Evolutionary conservation across 2,329 filamentous ascomycete species (phyloP).

Genomic region (Penicillium olsonii): DNA sequence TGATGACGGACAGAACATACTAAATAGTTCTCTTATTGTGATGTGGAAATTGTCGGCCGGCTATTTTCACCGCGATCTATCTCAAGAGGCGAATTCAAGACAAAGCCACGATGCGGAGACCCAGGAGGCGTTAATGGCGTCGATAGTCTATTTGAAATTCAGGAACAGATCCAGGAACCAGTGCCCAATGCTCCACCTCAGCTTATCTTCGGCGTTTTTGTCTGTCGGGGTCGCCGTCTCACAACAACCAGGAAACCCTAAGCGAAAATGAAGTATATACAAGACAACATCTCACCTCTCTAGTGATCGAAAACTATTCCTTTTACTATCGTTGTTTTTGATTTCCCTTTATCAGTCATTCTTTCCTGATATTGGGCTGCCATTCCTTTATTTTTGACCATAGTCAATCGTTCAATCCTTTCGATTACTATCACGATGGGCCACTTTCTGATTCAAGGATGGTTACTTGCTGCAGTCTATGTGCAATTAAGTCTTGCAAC

Average conservation of each 20-base stretch:
- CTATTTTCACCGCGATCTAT: neutral
- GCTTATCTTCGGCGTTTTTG: neutral
- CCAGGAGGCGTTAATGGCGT: neutral
- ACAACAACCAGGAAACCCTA: neutral
- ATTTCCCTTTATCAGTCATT: neutral
- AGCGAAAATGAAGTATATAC: conserved; percentile 4
- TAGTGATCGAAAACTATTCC: neutral
- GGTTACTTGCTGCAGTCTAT: conserved; percentile 3
- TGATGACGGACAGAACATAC: neutral
- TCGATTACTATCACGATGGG: conserved; percentile 1
- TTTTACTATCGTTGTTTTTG: neutral
- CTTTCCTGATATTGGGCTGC: neutral
- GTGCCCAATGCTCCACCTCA: neutral
- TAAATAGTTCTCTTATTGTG: conserved; percentile 2
- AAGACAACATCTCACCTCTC: neutral
- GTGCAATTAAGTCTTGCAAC: neutral
- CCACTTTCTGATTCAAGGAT: conserved; percentile 4
- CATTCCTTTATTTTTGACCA: conserved; percentile 1
- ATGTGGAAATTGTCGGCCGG: neutral
- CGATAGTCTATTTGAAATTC: neutral
- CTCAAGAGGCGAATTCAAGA: neutral
- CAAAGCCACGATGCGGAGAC: neutral
- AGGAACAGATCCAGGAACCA: neutral
- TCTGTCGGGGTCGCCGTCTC: neutral
- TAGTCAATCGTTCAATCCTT: neutral